Base-by-base conservation (phyloP, 768 basidiomycete species). In the Coprinellus aureogranulatus region DNA sequence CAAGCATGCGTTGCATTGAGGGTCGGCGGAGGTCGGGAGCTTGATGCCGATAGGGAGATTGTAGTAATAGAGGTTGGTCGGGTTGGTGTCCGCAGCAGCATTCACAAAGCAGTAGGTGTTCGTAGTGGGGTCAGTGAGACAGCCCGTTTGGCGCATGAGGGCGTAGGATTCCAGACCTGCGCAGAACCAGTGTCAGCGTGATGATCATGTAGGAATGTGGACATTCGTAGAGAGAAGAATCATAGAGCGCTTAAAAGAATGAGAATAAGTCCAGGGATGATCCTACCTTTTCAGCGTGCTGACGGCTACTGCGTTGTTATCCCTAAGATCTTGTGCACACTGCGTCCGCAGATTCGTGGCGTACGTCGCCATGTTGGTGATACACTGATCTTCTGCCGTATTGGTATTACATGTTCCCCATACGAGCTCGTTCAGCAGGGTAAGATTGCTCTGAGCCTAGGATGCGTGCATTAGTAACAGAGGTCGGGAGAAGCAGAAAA, bases 371-470 rank as follows among this genome's bases (percentile, higher is more conserved):
- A 94, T 90, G 61, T 88, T 89, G 27, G 72, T 61, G n/a, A 71
- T 62, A 63, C 92, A 94, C 59, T 86, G 78, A 23, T 70, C 75
- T 14, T 72, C 67, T 2, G 68, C 65, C 1, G 70, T 64, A 16
- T 67, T 71, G 5, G 89, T 89, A 62, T 91, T 87, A 69, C 92
- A 94, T 0, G 88, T 90, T 2, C 89, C 89, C 86, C 89, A 90
- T 6, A 93, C 65, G 50, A 91, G 75, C 9, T 75, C 69, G 64
- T 92, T 93, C 65, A 91, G 76, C 34, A 79, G 67, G 1, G 83
- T 80, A 40, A 83, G 65, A 70, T 89, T 85, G 2, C 69, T 65
- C 71, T 89, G 87, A 34, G 86, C 85, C 89, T 91, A 37, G 26
- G n/a, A n/a, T n/a, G n/a, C n/a, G n/a, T n/a, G n/a, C n/a, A n/a